phyloP scores from a whole-genome alignment of 495 filamentous ascomycete genomes.

The Aspergillus taichungensis region DNA sequence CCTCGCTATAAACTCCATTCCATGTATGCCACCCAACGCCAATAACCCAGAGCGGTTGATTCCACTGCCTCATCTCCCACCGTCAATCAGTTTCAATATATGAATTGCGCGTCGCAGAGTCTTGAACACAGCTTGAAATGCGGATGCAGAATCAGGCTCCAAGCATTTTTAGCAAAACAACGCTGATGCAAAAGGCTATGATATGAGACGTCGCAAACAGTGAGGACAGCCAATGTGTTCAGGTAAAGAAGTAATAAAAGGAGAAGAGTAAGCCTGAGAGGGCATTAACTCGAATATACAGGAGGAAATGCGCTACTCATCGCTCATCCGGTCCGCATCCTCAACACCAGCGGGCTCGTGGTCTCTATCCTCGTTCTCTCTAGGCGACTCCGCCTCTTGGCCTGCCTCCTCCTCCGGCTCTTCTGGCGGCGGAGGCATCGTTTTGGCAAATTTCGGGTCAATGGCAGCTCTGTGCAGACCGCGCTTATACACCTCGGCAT shows the following conservation, averaged over 20 bases:
- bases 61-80: too few species aligned
- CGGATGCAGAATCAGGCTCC: too few species aligned
- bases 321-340: conserved; percentile 18
- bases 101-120: too few species aligned
- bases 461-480: conserved; percentile 32
- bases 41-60: too few species aligned
- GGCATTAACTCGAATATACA: too few species aligned
- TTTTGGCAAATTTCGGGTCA: conserved; percentile 36
- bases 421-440: conserved; percentile 31
- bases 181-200: not conserved
- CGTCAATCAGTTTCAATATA: too few species aligned
- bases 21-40: too few species aligned
- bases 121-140: too few species aligned
- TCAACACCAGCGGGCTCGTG: conserved; percentile 7
- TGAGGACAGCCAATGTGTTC: too few species aligned
- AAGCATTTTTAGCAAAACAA: not conserved
- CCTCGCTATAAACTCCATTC: too few species aligned
- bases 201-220: too few species aligned
- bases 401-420: conserved; percentile 13
- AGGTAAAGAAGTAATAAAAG: not conserved
- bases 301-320: conserved; percentile 5
- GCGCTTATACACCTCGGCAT: conserved; percentile 43
- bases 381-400: conserved; percentile 8
- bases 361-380: not conserved
- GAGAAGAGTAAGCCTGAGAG: not conserved